Conservation (phyloP, 1,139 yeast species). For the Eremothecium gossypii region DNA sequence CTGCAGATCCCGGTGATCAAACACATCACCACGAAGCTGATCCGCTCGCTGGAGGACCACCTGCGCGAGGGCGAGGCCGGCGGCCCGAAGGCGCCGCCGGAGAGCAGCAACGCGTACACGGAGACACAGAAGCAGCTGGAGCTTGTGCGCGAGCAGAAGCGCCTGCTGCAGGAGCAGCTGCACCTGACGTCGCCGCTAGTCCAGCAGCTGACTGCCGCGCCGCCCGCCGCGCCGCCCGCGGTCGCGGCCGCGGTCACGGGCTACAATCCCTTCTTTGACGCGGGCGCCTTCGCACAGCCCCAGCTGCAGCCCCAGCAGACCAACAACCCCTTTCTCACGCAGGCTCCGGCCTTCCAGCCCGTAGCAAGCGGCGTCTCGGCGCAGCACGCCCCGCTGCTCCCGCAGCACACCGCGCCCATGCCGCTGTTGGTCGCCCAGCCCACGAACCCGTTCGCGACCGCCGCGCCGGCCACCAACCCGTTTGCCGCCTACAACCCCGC, state of each 20-base stretch:
- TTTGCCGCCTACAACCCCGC: not conserved
- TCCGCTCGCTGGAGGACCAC: conserved; percentile 80
- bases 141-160: conserved; percentile 24
- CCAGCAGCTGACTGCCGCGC: conserved; percentile 6
- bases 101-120: conserved; percentile 7
- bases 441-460: not conserved
- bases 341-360: conserved; percentile 12
- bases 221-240: not conserved
- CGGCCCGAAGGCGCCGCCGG: conserved; percentile 7
- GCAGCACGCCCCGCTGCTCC: not conserved
- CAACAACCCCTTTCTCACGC: conserved; percentile 20
- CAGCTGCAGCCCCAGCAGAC: conserved; percentile 21
- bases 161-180: conserved; percentile 14
- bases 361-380: not conserved
- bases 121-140: conserved; percentile 21
- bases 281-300: conserved; percentile 5
- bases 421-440: not conserved
- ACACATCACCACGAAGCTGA: conserved; percentile 93
- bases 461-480: not conserved
- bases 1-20: conserved; percentile 90
- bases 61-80: conserved; percentile 31
- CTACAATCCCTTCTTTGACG: conserved; percentile 6
- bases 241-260: conserved; percentile 6
- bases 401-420: not conserved
- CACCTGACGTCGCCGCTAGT: conserved; percentile 9